Evolutionary conservation across 1,284 basidiomycete genomes (phyloP), one percentile per base, ranked within the genome.

Genomic region (Leccinum fuscescens): DNA sequence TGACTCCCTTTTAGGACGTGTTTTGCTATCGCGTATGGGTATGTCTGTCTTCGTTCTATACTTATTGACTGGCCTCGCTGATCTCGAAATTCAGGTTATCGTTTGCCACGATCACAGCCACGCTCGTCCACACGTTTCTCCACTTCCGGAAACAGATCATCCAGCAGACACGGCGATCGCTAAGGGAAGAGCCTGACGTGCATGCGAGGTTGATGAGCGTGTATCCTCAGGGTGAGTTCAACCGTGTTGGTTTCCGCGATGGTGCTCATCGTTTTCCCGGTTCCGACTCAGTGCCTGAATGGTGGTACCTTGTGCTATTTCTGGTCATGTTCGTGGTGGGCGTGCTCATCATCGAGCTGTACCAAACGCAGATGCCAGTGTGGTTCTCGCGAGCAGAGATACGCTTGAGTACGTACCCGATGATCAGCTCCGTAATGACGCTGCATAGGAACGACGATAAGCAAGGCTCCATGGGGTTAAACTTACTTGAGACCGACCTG

Each of bases 131-230:
- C 66, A 83, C 89, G 0, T 70, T 79, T 3, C 77, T 94, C 6
- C 86, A 86, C 68, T 89, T 89, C 76, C 85, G 90, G 17, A 83
- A 84, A 62, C 80, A 85, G 57, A 86, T 93, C 52, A 82, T 80
- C 78, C 69, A 62, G 6, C 80, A 82, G 58, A 78, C 80, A 4
- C 71, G 86, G 17, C 77, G 82, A 29, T 80, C 83, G 35, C 71
- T 85, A 62, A 67, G 78, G 9, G 88, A 90, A 64, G 83, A 88
- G 64, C 84, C 89, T n/a, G 91, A 93, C 68, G 82, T 93, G 24
- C 91, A 93, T 67, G 83, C 82, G 2, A 76, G 82, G 15, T 77
- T 93, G 42, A 94, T 94, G 92, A 74, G 81, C 9, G 74, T 76
- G 55, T 94, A 94, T 70, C 78, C 75, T 0, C 82, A 88, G 65